Evolutionary conservation across 352 stramenopile genomes (phyloP), one percentile per base, ranked within the genome.

Genomic region (Pythium phragmitis): DNA sequence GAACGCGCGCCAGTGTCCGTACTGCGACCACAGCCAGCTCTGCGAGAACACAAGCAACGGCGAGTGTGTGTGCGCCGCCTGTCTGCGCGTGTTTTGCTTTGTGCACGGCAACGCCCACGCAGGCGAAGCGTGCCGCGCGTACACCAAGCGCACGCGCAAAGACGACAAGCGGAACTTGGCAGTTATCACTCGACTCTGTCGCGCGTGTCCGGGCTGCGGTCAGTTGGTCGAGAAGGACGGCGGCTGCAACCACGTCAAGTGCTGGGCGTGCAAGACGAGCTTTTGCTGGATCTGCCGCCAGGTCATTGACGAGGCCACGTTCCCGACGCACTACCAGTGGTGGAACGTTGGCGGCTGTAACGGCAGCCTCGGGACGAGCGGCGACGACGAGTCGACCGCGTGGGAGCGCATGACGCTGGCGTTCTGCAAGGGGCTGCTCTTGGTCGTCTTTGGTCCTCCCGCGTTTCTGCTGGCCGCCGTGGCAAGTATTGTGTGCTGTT

Each of bases 171-270:
- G 87, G 21, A 94, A 91, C 51, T 81, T 84, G 52, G 85, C 79
- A 2, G 73, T 80, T 62, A 87, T 92, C 57, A 81, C 74, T 47
- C 74, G 91, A 52, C 84, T 91, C 23, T 86, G 84, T 8, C 96
- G 96, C 57, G 80, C 74, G 8, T 97, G 89, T 68, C 91, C 91
- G 46, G 80, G 74, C 3, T 97, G 91, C 71, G 78, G 89, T 45
- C 92, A 87, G 49, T 75, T 85, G 23, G 88, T 97, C n/a, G 87
- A 94, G 49, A 97, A 97, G 7, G n/a, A 45, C 74, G 86, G 83
- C 14, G 88, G 89, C 1, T 97, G 91, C 70, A 97, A 97, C 65
- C 91, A 97, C 64, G 97, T 97, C 74, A 96, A 91, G 63, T 96
- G 89, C 58, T 74, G 87, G 12, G 82, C 85, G 26, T 97, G 91